Evolutionary conservation across 106 monocot genomes (phyloP).

Genomic region (Apostasia shenzhenica): DNA sequence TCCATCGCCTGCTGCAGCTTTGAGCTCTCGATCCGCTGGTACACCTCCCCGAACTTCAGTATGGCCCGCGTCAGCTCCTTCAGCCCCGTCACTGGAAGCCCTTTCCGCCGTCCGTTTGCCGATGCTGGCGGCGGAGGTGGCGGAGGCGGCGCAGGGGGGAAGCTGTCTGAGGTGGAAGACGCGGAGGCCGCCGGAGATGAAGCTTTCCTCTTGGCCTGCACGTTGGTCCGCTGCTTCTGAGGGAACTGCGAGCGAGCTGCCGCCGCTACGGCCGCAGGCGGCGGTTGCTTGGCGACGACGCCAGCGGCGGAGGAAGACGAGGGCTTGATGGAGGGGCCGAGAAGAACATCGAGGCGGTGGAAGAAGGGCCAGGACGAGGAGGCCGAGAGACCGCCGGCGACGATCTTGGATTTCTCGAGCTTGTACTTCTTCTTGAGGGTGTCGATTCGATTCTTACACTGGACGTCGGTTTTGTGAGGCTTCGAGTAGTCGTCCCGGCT

Average conservation of each 20-base stretch:
- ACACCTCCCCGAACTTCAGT: conserved; percentile 53
- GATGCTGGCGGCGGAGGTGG: conserved; percentile 3
- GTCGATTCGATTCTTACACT: conserved; percentile 95
- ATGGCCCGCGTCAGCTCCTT: conserved; percentile 45
- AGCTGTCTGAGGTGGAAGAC: conserved; percentile 31
- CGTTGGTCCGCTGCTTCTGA: conserved; percentile 7
- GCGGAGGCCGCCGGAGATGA: conserved; percentile 12
- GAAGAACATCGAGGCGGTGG: conserved; percentile 55
- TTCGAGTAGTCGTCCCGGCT: conserved; percentile 59
- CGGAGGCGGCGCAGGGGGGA: conserved; percentile 27
- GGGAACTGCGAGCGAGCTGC: conserved; percentile 12
- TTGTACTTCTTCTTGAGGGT: conserved; percentile 95
- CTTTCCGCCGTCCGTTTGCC: background rate
- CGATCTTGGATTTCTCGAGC: conserved; percentile 55
- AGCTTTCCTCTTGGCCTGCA: background rate
- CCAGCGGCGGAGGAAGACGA: background rate
- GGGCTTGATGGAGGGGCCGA: conserved; percentile 24
- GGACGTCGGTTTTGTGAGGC: conserved; percentile 49
- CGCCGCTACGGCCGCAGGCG: background rate
- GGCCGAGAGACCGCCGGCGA: background rate
- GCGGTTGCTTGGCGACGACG: background rate
- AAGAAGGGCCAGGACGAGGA: conserved; percentile 63
- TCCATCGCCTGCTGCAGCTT: conserved; percentile 58
- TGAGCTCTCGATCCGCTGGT: conserved; percentile 59
- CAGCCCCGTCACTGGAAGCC: background rate